Evolutionary conservation across 805 yeast genomes (phyloP).

Genomic region (Yarrowia porcina): DNA sequence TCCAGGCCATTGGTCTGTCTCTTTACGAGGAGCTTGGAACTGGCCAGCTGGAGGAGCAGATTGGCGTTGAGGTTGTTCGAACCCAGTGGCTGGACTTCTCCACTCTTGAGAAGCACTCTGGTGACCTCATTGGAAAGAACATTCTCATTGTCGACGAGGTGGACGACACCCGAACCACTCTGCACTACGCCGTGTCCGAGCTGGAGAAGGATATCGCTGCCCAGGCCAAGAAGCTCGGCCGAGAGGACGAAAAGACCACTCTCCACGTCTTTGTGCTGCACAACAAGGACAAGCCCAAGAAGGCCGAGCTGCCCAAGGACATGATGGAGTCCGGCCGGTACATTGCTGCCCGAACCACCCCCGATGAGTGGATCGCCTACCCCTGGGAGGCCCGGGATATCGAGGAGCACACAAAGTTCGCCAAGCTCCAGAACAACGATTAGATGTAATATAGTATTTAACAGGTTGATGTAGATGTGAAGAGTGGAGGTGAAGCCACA

Average conservation of each 20-base stretch:
- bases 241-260: conserved; percentile 57
- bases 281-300: conserved; percentile 78
- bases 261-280: conserved; percentile 79
- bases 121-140: conserved; percentile 75
- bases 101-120: conserved; percentile 63
- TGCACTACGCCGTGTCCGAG: conserved; percentile 79
- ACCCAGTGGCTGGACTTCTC: conserved; percentile 91
- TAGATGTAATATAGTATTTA: conserved; percentile 22
- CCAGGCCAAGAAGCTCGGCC: conserved; percentile 58
- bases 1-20: conserved; percentile 91
- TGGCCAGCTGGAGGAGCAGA: conserved; percentile 49
- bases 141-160: conserved; percentile 85
- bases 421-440: conserved; percentile 25
- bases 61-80: conserved; percentile 78
- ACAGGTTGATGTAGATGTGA: no score
- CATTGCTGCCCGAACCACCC: conserved; percentile 68
- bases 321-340: conserved; percentile 64
- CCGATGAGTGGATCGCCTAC: conserved; percentile 81
- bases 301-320: conserved; percentile 63
- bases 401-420: conserved; percentile 58
- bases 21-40: conserved; percentile 77
- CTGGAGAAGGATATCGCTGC: conserved; percentile 61
- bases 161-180: conserved; percentile 86
- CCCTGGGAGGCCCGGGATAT: conserved; percentile 89
- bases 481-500: no score